Percentiles rank a stretch among this genome's conserved stretches.
Evolutionary conservation across 176 grass and related monocot species (phyloP).

Genomic region (Eleusine coracana): DNA sequence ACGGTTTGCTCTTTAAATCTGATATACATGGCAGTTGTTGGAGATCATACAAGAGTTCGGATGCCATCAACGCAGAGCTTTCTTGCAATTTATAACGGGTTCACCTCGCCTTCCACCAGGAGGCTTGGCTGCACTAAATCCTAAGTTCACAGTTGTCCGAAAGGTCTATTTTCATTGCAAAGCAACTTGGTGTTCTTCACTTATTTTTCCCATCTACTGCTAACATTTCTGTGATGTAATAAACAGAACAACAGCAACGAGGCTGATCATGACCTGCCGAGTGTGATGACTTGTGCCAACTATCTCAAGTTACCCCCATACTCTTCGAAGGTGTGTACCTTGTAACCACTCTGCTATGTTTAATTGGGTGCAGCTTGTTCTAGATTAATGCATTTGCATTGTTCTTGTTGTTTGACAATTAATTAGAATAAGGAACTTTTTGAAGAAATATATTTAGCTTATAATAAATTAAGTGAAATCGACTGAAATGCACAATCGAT

Average conservation of each 20-base stretch:
- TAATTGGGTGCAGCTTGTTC: neutral
- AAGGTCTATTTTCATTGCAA: slow-evolving; percentile 68
- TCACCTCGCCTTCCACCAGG: slow-evolving; percentile 90
- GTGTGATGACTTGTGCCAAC: slow-evolving; percentile 99
- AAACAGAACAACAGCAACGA: slow-evolving; percentile 75
- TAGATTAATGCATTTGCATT: neutral
- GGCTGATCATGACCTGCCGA: slow-evolving; percentile 75
- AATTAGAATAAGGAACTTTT: neutral
- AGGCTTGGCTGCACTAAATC: slow-evolving; percentile 84
- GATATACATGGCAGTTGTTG: slow-evolving; percentile 64
- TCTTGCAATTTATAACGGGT: slow-evolving; percentile 97
- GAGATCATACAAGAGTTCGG: slow-evolving; percentile 92
- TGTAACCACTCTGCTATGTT: neutral
- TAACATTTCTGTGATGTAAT: slow-evolving; percentile 39
- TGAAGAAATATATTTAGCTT: neutral
- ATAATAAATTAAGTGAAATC: slow-evolving; percentile 1
- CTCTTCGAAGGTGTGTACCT: slow-evolving; percentile 74
- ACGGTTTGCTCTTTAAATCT: slow-evolving; percentile 38
- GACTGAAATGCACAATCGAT: neutral
- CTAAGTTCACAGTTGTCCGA: slow-evolving; percentile 91
- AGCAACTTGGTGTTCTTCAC: neutral
- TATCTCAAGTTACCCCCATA: slow-evolving; percentile 97
- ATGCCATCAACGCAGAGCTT: slow-evolving; percentile 67
- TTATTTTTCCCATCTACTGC: neutral
- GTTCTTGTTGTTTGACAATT: neutral